Conservation (phyloP, 2,329 filamentous ascomycete species). For the Sclerotinia spermophila region DNA sequence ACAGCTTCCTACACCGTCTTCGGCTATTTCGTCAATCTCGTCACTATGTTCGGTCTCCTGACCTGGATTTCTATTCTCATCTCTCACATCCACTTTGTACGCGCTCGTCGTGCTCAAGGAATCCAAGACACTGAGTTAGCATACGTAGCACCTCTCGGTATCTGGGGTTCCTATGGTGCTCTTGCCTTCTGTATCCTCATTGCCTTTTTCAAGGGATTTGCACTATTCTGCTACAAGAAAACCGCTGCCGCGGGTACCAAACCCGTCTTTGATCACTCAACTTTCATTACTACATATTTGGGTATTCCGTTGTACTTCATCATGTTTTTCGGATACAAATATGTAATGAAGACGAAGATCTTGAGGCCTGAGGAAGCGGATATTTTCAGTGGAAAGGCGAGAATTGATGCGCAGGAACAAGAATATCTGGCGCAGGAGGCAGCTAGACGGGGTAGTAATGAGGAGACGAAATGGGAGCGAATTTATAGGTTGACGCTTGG, state of each 20-base stretch:
- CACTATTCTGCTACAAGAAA: slow-evolving; percentile 53
- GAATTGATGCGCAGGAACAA: slow-evolving; percentile 58
- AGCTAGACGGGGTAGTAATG: slow-evolving; percentile 22
- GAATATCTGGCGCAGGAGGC: slow-evolving; percentile 31
- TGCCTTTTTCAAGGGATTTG: slow-evolving; percentile 78
- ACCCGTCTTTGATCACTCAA: slow-evolving; percentile 58
- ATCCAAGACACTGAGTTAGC: slow-evolving; percentile 55
- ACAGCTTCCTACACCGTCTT: slow-evolving; percentile 62
- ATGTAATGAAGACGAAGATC: slow-evolving; percentile 42
- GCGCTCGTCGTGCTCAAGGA: slow-evolving; percentile 58
- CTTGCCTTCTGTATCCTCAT: slow-evolving; percentile 71
- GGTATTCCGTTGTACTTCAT: slow-evolving; percentile 61
- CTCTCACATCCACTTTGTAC: slow-evolving; percentile 65
- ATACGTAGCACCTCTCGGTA: slow-evolving; percentile 70
- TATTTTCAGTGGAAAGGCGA: slow-evolving; percentile 55
- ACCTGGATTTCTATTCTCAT: slow-evolving; percentile 48
- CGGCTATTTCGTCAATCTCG: slow-evolving; percentile 68
- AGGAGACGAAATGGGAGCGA: slow-evolving; percentile 19
- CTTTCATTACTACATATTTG: slow-evolving; percentile 61
- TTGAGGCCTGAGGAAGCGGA: slow-evolving; percentile 51
- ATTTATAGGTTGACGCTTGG: slow-evolving; percentile 22
- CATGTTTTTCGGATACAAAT: slow-evolving; percentile 56
- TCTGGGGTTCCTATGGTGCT: slow-evolving; percentile 64
- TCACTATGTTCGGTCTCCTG: slow-evolving; percentile 39
- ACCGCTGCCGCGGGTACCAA: slow-evolving; percentile 43